A percentile compares a stretch with the other conserved stretches of the same genome.
These are phyloP conservation scores for Alternaria viburni DNA, from an alignment of 2,329 filamentous ascomycete genomes.

Conservation along the genomic window DNA sequence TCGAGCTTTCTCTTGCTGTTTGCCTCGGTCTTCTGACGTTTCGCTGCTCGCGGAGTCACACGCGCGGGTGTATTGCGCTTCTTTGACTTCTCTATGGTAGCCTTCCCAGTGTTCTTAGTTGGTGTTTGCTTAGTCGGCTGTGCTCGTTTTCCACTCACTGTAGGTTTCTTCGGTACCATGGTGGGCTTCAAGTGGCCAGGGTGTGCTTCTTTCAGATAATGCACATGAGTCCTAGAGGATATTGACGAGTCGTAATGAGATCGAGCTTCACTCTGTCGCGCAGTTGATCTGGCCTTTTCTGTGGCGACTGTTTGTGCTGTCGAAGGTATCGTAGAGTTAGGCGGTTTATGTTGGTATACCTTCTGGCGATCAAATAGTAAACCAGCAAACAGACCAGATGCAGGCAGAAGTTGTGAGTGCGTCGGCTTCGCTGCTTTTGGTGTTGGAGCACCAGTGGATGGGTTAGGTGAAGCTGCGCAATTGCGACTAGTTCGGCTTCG, in stretches of 20 bases:
- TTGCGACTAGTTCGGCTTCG: neutral
- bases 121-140: neutral
- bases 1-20: neutral
- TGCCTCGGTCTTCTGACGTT: neutral
- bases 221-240: neutral
- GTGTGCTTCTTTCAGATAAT: neutral
- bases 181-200: neutral
- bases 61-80: neutral
- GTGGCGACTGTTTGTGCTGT: neutral
- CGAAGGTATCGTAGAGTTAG: neutral
- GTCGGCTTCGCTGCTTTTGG: neutral
- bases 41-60: neutral
- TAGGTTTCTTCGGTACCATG: neutral
- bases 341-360: conserved; percentile 2
- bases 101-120: neutral
- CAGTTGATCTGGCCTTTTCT: neutral
- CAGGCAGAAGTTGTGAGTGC: neutral
- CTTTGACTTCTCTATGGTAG: neutral
- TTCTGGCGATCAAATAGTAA: conserved; percentile 14
- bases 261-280: no score
- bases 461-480: neutral
- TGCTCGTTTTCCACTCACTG: neutral
- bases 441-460: neutral
- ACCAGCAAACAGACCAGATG: conserved; percentile 8
- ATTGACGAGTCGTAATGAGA: neutral